Base-by-base conservation (phyloP, 129 eudicot species). In the Pseudognaphalium luteoalbum region DNA sequence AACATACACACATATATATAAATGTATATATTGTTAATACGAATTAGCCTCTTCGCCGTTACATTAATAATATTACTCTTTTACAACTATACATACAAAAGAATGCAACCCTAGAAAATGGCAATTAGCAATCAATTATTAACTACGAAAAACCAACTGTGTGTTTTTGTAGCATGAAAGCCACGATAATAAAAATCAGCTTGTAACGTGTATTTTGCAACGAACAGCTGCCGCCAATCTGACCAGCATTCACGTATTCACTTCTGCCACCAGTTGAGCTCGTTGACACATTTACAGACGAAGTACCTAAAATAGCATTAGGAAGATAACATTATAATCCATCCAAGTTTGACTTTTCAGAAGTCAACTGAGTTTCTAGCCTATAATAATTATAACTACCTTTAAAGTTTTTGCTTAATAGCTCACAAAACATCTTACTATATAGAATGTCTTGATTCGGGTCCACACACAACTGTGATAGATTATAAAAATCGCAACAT, bases 201-300 rank as follows among this genome's bases (percentile, higher is more conserved):
- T 72, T 56, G 83, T 54, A 34, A 64, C 51, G 68, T 15, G 58
- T 30, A 30, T 80, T 47, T 21, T 32, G 73, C 51, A 85, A 73
- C 7, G 92, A 83, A 82, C 37, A 77, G 80, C 78, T 80, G 28
- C 75, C 41, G n/a, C 86, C 76, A 34, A 88, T 37, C 74, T 86
- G 92, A 67, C 96, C 96, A 6, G 98, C 88, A 28, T 85, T 90
- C 65, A 88, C 90, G 54, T 77, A 90, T 52, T 88, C 83, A 15
- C 90, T 90, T 77, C 70, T 80, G 10, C 92, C 92, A 20, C 86
- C 85, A 58, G 85, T 81, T 22, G 90, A 68, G 64, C 80, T 78
- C n/a, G 95, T 84, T 34, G 98, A 86, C 69, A 93, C 98, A 70
- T 93, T 93, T 39, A 93, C 95, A 20, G 98, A 71, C 66, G 34